Evolutionary conservation across 805 yeast species (phyloP).

Genomic region (Candida khao-thaluensis): DNA sequence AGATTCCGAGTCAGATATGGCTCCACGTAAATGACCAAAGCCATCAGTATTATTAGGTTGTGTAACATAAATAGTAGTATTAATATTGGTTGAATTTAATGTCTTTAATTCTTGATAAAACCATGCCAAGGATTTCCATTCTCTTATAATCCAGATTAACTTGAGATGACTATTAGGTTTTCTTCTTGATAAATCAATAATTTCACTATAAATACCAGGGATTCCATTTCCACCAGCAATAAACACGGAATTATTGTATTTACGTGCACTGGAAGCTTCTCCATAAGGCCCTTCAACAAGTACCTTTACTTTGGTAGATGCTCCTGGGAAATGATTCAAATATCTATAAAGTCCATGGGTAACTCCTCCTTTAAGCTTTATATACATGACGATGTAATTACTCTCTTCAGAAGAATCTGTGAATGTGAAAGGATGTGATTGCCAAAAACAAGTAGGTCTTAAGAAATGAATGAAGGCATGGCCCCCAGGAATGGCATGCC

Average conservation of each 20-base stretch:
- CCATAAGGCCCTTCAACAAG: slow-evolving; percentile 67
- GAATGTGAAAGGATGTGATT: slow-evolving; percentile 44
- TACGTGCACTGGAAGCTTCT: slow-evolving; percentile 44
- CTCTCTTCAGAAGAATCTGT: slow-evolving; percentile 26
- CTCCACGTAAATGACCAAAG: slow-evolving; percentile 12
- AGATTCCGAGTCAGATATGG: slow-evolving; percentile 15
- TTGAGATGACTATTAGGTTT: slow-evolving; percentile 29
- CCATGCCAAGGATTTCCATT: slow-evolving; percentile 51
- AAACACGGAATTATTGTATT: slow-evolving; percentile 54
- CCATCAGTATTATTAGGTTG: slow-evolving; percentile 20
- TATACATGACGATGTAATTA: slow-evolving; percentile 28
- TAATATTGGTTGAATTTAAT: slow-evolving; percentile 27
- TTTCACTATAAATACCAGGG: slow-evolving; percentile 54
- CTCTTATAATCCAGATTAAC: slow-evolving; percentile 67
- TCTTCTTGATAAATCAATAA: slow-evolving; percentile 26
- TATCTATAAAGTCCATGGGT: slow-evolving; percentile 36
- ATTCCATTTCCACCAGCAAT: slow-evolving; percentile 78
- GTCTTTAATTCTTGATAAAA: slow-evolving; percentile 43
- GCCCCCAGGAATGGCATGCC: slow-evolving; percentile 42
- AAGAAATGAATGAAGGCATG: slow-evolving; percentile 41
- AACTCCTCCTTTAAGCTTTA: slow-evolving; percentile 52
- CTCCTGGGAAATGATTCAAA: slow-evolving; percentile 26
- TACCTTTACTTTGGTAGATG: slow-evolving; percentile 23
- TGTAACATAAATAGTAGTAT: slow-evolving; percentile 31
- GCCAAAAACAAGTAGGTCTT: slow-evolving; percentile 38